Conservation (phyloP, 1,284 basidiomycete species). For the Pseudozyma hubeiensis region DNA sequence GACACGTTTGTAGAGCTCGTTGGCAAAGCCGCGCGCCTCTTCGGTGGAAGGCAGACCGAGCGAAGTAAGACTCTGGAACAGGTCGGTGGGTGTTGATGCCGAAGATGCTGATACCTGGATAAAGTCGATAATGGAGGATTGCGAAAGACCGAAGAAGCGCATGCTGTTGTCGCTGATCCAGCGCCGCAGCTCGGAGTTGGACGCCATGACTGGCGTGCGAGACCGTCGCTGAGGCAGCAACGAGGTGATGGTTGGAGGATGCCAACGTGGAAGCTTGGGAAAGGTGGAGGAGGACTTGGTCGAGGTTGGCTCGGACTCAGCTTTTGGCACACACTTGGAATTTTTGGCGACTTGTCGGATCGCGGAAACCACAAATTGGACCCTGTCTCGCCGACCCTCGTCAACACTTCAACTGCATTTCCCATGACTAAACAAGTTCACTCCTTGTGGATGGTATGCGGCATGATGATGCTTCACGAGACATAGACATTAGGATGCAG, state of each 20-base stretch:
- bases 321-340: background rate
- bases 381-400: conserved; percentile 2
- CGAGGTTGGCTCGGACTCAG: conserved; percentile 1
- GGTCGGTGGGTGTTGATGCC: conserved; percentile 81
- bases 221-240: background rate
- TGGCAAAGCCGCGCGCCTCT: conserved; percentile 82
- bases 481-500: background rate
- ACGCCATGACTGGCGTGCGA: conserved; percentile 10
- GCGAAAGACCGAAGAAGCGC: conserved; percentile 62
- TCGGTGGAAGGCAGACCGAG: conserved; percentile 83
- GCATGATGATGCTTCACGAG: background rate
- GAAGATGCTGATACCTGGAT: conserved; percentile 74
- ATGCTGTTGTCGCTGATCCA: conserved; percentile 64
- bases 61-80: conserved; percentile 80
- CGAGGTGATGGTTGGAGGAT: background rate
- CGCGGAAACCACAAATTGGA: conserved; percentile 14
- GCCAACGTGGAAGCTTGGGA: background rate
- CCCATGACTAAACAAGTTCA: no score
- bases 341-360: conserved; percentile 3
- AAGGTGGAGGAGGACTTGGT: background rate
- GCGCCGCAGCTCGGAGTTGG: conserved; percentile 47
- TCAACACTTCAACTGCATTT: no score
- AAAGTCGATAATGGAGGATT: conserved; percentile 59
- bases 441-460: background rate
- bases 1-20: conserved; percentile 79